A percentile compares a stretch with the other conserved stretches of the same genome.
Evolutionary conservation across 2,329 filamentous ascomycete genomes (phyloP).

Genomic region (Fusarium brevicatenulatum): DNA sequence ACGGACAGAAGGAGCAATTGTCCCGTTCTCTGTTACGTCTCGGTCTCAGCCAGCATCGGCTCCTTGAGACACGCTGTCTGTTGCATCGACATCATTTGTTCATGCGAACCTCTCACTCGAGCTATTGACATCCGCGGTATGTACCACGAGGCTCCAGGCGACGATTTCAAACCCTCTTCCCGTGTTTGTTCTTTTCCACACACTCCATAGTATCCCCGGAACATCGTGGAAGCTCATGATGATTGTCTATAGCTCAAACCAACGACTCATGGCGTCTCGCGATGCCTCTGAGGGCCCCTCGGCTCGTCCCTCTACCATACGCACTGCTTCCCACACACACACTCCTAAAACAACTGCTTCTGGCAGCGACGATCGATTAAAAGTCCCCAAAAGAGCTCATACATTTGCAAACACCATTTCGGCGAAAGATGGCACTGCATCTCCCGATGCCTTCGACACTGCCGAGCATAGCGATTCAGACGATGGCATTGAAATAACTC

Average conservation of each 20-base stretch:
- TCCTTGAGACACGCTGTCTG: conserved; percentile 41
- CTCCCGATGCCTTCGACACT: conserved; percentile 62
- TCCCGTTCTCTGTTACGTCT: conserved; percentile 12
- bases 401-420: conserved; percentile 56
- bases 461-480: conserved; percentile 55
- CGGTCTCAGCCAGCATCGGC: conserved; percentile 21
- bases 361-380: conserved; percentile 47
- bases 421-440: conserved; percentile 43
- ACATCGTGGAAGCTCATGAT: conserved; percentile 40
- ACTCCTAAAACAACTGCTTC: conserved; percentile 37
- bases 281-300: conserved; percentile 43
- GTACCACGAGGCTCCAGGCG: conserved; percentile 13
- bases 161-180: conserved; percentile 2
- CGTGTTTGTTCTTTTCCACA: neutral
- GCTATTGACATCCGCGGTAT: conserved; percentile 29
- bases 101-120: conserved; percentile 23
- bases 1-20: conserved; percentile 11
- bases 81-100: conserved; percentile 38
- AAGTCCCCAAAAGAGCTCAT: conserved; percentile 56
- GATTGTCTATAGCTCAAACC: conserved; percentile 42
- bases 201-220: neutral
- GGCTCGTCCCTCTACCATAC: conserved; percentile 46
- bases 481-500: conserved; percentile 57
- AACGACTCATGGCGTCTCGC: conserved; percentile 50
- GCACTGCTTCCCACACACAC: conserved; percentile 46